Base-by-base conservation (phyloP, 176 grass and related monocot genomes). In the Musa itinerans region DNA sequence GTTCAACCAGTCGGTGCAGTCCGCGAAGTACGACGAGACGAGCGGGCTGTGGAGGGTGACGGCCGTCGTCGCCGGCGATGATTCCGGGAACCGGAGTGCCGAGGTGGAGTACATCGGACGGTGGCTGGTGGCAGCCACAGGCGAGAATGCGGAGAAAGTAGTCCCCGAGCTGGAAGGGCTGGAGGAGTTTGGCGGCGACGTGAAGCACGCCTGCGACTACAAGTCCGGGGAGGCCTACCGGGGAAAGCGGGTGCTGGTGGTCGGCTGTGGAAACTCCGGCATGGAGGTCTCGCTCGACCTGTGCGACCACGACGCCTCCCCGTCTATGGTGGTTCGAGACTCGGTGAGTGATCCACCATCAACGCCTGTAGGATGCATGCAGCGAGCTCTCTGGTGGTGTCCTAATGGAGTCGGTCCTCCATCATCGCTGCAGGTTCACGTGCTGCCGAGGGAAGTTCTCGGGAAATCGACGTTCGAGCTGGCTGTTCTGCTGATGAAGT, bases 231-330 rank as follows among this genome's bases (percentile, higher is more conserved):
- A 83, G 3, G 25, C 14, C 2, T 92, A 87, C 81, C n/a, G 84
- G 2, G 86, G 82, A 65, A 87, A 92, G 82, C 78, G 82, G 14
- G 92, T 96, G 22, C 82, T 96, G 66, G 92, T 96, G 50, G 86
- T 96, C 43, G 92, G 92, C 1, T 96, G 92, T 13, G 86, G 92
- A 2, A 96, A 92, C 84, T 96, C 92, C 2, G 92, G 92, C 62
- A 96, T 96, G 92, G 92, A 96, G 84, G 87, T 89, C 69, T 89
- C 86, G 73, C 74, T 96, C 13, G 92, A 96, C 80, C 92, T 96
- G 70, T 96, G 86, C 73, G 84, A 92, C 56, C 80, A 92, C 80
- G 81, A 85, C 79, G 89, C 92, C 72, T 86, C 81, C 71, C 86
- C 92, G 2, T 76, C 84, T 62, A 96, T 96, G 89, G 92, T 96